Evolutionary conservation across 1,139 yeast species (phyloP), one percentile per base, ranked within the genome.

Genomic region (Kodamaea anthophila): DNA sequence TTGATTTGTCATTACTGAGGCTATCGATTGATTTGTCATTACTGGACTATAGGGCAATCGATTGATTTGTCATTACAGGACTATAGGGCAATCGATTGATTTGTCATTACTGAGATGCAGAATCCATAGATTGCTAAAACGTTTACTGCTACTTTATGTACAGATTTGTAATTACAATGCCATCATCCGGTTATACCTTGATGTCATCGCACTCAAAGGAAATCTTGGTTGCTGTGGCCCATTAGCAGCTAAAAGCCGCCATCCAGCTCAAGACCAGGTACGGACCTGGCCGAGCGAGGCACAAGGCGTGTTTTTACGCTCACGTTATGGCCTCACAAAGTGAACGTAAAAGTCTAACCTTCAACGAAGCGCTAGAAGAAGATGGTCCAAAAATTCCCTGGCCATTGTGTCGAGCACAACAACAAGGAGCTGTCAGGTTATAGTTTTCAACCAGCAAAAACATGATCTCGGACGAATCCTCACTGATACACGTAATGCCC

Each of bases 401-500:
- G 54, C 55, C 50, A 53, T 49, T 51, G 46, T 47, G 53, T 58
- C 58, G 65, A 68, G 58, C 55, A 54, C 54, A 62, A 58, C 72
- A 63, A 64, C 55, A 64, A 79, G 85, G 80, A 87, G 97, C 75
- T 87, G 96, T 87, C 96, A 79, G 94, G 91, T 84, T 81, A 80
- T 76, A 82, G 91, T 87, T 88, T 88, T 88, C 96, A 88, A 88
- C 96, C 94, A 88, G 98, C 98, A 88, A 88, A 87, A 84, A 88
- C 97, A 88, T 94, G 94, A 86, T 86, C 98, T 88, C 98, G 97
- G 97, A 91, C 96, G 96, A 87, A 87, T 91, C 97, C 96, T 88
- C 98, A 88, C 95, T 87, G 97, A 88, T 85, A 86, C 94, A 94
- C 95, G 97, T 88, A 88, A 87, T 87, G 95, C 96, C 97, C 97